Evolutionary conservation across 2,329 filamentous ascomycete species (phyloP), one percentile per base, ranked within the genome.

Genomic region (Xylariaceae sp.): DNA sequence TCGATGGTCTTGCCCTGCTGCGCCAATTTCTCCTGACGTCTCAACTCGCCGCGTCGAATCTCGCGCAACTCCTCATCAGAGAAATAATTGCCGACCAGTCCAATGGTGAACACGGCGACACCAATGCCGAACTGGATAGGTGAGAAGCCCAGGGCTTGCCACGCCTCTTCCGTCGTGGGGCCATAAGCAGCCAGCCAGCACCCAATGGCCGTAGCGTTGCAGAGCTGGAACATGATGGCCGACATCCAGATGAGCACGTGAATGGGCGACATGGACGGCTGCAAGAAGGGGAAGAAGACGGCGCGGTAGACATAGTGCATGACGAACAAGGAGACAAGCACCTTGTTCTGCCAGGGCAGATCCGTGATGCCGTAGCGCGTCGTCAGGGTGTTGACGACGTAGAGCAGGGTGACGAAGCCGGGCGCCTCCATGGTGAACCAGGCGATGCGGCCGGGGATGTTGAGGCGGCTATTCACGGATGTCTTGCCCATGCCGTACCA

Each of bases 401-500:
- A 97, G 57, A 94, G 74, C 60, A 97, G 76, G 10, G 86, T 88
- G 39, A 91, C 69, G 69, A 92, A 87, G 13, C 90, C 91, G 0
- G 89, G 86, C 11, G 83, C 77, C 74, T 99, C 94, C 91, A 97
- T 97, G 2, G 86, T 83, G 58, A 89, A 81, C 94, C 94, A 99
- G 59, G 85, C 92, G 64, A 90, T 78, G 67, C 89, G 90, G 62
- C 94, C 94, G 1, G 92, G 90, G n/a, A 97, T 74, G 75, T 99
- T 99, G 72, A 94, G 78, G 10, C 77, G 77, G 67, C 88, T 92
- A 2, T 80, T 71, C 15, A 86, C 81, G 2, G 91, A 96, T 2
- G 92, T 96, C 76, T 97, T 97, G 73, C 94, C 94, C 78, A 93
- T 91, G 54, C 90, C 90, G 73, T 97, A 94, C 82, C 85, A 96